Conservation (phyloP, 2,329 filamentous ascomycete genomes). For the Ascosphaera pollenicola region DNA sequence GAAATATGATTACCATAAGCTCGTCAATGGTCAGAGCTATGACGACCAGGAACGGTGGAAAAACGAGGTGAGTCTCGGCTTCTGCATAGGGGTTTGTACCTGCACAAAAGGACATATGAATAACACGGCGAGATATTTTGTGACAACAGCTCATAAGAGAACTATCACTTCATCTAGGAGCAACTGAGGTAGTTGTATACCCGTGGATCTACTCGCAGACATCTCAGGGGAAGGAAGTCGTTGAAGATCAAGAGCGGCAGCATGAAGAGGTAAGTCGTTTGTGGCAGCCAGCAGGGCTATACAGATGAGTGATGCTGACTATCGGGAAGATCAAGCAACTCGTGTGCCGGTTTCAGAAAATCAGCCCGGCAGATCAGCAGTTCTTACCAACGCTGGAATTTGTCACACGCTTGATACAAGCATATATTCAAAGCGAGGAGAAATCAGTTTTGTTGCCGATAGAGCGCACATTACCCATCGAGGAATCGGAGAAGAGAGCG, state of each 20-base stretch:
- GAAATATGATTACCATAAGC: constrained; percentile 21
- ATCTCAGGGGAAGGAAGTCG: constrained; percentile 20
- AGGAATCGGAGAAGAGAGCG: constrained; percentile 16
- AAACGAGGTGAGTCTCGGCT: constrained; percentile 14
- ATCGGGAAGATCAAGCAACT: constrained; percentile 26
- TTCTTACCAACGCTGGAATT: constrained; percentile 20
- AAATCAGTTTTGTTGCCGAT: constrained; percentile 24
- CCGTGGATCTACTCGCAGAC: constrained; percentile 30
- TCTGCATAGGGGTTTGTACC: background rate
- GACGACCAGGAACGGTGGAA: constrained; percentile 24
- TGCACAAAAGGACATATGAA: background rate
- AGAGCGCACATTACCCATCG: constrained; percentile 17
- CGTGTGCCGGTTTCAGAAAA: constrained; percentile 26
- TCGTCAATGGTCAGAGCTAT: constrained; percentile 19
- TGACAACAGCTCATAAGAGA: constrained; percentile 26
- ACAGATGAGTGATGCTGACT: constrained; percentile 1
- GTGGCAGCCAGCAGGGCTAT: background rate
- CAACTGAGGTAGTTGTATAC: constrained; percentile 31
- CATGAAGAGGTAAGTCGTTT: constrained; percentile 4
- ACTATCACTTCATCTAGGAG: constrained; percentile 28
- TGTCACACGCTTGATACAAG: constrained; percentile 19
- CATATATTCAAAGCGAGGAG: constrained; percentile 30
- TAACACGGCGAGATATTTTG: background rate
- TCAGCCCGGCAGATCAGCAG: constrained; percentile 15
- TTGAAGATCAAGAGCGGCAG: constrained; percentile 13